Conservation (phyloP, 257 asterid species). For the Solanum chmielewskii region DNA sequence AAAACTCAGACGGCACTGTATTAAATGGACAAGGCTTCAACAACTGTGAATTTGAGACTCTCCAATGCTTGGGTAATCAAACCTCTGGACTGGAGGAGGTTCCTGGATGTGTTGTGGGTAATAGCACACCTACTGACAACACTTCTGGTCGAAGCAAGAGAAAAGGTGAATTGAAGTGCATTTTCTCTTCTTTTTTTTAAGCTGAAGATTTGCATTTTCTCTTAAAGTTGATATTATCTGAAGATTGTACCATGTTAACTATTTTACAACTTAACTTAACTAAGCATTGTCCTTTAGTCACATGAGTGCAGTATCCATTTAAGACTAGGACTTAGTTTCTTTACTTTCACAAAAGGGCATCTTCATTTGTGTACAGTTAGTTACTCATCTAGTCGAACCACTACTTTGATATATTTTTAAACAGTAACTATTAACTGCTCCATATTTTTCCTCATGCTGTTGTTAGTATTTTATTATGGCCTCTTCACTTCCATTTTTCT, state of each 20-base stretch:
- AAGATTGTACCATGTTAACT: neutral
- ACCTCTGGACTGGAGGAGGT: slow-evolving; percentile 5
- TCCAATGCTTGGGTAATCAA: slow-evolving; percentile 14
- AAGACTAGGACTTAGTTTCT: neutral
- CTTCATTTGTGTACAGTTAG: neutral
- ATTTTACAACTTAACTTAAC: neutral
- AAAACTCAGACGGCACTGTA: slow-evolving; percentile 10
- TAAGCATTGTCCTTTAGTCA: neutral
- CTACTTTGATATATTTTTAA: neutral
- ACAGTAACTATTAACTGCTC: neutral
- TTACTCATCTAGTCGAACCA: neutral
- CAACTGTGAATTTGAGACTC: slow-evolving; percentile 15
- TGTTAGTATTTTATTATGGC: neutral
- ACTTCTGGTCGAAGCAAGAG: slow-evolving; percentile 5
- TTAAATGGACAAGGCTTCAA: slow-evolving; percentile 31
- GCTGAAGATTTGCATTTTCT: neutral
- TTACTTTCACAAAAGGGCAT: neutral
- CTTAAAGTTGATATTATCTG: neutral
- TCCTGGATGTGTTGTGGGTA: neutral
- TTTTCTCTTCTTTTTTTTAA: neutral
- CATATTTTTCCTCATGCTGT: neutral
- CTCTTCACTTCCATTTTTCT: neutral
- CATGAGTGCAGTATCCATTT: neutral
- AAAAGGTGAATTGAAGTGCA: slow-evolving; percentile 4
- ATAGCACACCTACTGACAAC: slow-evolving; percentile 2